Evolutionary conservation across 73 alveolate species (phyloP), one percentile per base, ranked within the genome.

Genomic region (Paramecium bursaria): DNA sequence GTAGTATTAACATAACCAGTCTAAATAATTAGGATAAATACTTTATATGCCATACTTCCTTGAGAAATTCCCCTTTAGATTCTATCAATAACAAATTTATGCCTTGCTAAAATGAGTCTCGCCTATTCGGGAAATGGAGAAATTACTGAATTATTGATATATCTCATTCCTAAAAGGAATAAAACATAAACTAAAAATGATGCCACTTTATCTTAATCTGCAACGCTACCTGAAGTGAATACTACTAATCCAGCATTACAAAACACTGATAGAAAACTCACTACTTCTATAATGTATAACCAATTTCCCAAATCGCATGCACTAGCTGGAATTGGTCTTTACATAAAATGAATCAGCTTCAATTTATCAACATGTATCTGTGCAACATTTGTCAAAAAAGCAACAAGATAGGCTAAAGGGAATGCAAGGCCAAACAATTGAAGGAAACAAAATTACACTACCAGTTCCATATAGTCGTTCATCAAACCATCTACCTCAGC

Each of bases 321-420:
- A 23, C 91, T 86, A 10, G 73, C 21, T 0, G 93, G 93, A 0
- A 19, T 67, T 1, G 93, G 93, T 61, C 93, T 87, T 85, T 90
- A 46, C 42, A 86, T 80, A n/a, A 87, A 44, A 22, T 85, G 61
- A 10, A 87, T 60, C 2, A 87, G 42, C 15, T 87, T 87, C 3
- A 46, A 13, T 48, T 75, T 79, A 26, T 87, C 93, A 5, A 85
- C 91, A 15, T 87, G 46, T 7, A 87, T 87, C 35, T 87, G 80
- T n/a, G 80, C 13, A 6, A 61, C 22, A 22, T 75, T 57, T 11
- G 75, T 73, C 17, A 85, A 49, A 86, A 85, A 79, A 48, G 89
- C 87, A 22, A 87, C 50, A 30, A 85, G 49, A 33, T 53, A 55
- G 19, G 91, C 61, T 6, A 86, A 42, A 4, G 93, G 93, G 50